Evolutionary conservation across 805 yeast genomes (phyloP), one percentile per base, ranked within the genome.

Genomic region (Vanderwaltozyma polyspora): DNA sequence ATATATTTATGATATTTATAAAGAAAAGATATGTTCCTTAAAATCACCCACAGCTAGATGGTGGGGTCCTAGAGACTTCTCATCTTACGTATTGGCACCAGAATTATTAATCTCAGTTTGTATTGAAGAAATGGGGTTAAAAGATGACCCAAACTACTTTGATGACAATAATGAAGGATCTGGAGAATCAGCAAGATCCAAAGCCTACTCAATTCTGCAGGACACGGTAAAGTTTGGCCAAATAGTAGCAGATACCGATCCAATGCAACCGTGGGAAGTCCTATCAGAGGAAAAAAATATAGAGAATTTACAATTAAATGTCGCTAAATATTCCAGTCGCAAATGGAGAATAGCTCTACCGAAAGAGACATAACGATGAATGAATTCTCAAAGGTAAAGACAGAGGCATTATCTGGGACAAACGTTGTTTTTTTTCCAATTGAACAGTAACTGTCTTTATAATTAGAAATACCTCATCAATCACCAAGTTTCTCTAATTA

Each of bases 31-130:
- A 3, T 37, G 37, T 34, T 39, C 19, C 43, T 51, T 28, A 37
- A 33, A 55, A 42, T 71, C 71, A 42, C 55, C 60, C 15, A 71
- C 75, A 1, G 52, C 79, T 6, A 55, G 60, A 29, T 79, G 75
- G 60, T 79, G 85, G 83, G 72, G 80, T 2, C 44, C 62, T 1
- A 63, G 65, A 16, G 69, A 70, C 34, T 80, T 77, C 48, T 55
- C 68, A 3, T 63, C 70, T 13, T 74, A 72, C 45, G 76, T 79
- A 2, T 51, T 80, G 17, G 75, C 82, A 6, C 76, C 79, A 19
- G 87, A 79, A 44, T 51, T 79, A 5, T 63, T 76, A 4, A 55
- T 72, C 6, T 55, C 74, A 21, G 45, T 76, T 15, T 67, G 72
- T 6, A 62, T 65, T 49, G 64, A 67, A 3, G 79, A 76, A 40